Percentiles rank a stretch among this genome's conserved stretches.
Conservation (phyloP, 495 filamentous ascomycete genomes). For the Daldinia childiae region DNA sequence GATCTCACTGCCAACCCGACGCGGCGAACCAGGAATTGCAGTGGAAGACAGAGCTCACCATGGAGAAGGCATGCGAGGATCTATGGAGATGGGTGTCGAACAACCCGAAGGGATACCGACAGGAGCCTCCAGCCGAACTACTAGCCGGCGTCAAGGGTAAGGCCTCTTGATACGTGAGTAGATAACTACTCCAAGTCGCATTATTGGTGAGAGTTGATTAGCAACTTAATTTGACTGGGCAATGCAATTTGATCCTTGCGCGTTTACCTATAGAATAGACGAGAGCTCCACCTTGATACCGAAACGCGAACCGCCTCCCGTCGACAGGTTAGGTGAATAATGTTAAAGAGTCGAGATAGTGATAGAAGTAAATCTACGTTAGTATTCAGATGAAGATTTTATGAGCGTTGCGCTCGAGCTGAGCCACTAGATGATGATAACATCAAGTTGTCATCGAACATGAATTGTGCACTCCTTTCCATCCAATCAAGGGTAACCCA, state of each 20-base stretch:
- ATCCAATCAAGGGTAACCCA: neutral
- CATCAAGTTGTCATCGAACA: neutral
- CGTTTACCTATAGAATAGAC: slow-evolving; percentile 30
- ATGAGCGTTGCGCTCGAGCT: neutral
- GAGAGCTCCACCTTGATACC: neutral
- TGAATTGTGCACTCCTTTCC: neutral
- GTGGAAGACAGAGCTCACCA: slow-evolving; percentile 90
- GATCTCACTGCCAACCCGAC: slow-evolving; percentile 93
- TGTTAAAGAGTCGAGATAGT: neutral
- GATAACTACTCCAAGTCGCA: slow-evolving; percentile 4
- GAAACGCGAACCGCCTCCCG: neutral
- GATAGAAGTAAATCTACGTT: too few species aligned
- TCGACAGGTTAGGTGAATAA: neutral
- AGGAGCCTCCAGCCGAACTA: slow-evolving; percentile 85
- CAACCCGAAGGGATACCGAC: slow-evolving; percentile 94
- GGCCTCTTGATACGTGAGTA: slow-evolving; percentile 35
- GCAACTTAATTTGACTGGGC: slow-evolving; percentile 10
- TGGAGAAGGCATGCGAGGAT: slow-evolving; percentile 93
- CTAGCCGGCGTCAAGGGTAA: slow-evolving; percentile 71
- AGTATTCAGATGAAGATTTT: neutral
- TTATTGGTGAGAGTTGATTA: slow-evolving; percentile 20
- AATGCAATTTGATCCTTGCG: slow-evolving; percentile 8
- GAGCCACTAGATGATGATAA: neutral
- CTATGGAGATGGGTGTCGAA: slow-evolving; percentile 96
- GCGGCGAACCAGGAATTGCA: slow-evolving; percentile 86